Conservation (phyloP, 2,329 filamentous ascomycete genomes). For the Didymella arachidicola region DNA sequence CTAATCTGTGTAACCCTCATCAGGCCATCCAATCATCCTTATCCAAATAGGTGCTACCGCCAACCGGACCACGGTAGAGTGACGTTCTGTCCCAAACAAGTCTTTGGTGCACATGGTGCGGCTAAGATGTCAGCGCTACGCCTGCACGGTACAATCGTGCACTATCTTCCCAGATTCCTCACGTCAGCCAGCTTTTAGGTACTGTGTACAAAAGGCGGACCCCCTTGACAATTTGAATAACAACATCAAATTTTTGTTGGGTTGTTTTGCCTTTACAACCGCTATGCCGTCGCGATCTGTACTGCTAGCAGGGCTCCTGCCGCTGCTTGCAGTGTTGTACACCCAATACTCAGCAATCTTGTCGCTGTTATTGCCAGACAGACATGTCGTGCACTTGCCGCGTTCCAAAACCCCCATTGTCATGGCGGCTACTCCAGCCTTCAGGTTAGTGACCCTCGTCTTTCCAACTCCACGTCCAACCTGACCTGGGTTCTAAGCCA, state of each 20-base stretch:
- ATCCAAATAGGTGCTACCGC: not conserved
- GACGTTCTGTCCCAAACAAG: not conserved
- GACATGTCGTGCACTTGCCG: not conserved
- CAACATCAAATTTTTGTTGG: too few relatives aligned
- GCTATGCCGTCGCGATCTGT: conserved; percentile 4
- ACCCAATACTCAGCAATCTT: conserved; percentile 1
- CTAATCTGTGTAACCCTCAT: too few relatives aligned
- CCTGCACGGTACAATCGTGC: not conserved
- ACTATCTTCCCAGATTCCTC: not conserved
- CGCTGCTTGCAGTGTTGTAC: conserved; percentile 2
- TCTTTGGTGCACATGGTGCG: not conserved
- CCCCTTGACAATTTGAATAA: not conserved
- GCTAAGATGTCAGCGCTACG: not conserved
- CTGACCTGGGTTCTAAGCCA: conserved; percentile 20
- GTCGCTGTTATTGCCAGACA: not conserved
- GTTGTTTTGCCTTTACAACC: not conserved
- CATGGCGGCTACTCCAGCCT: conserved; percentile 27
- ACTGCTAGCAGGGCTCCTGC: conserved; percentile 4
- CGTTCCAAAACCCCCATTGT: conserved; percentile 28
- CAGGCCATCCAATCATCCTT: not conserved
- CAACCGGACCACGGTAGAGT: not conserved
- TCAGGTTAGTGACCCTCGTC: conserved; percentile 5
- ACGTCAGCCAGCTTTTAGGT: not conserved
- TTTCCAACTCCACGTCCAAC: not conserved
- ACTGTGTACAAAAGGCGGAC: not conserved